Evolutionary conservation across 2,329 filamentous ascomycete species (phyloP), one percentile per base, ranked within the genome.

Genomic region (Aspergillus ustus): DNA sequence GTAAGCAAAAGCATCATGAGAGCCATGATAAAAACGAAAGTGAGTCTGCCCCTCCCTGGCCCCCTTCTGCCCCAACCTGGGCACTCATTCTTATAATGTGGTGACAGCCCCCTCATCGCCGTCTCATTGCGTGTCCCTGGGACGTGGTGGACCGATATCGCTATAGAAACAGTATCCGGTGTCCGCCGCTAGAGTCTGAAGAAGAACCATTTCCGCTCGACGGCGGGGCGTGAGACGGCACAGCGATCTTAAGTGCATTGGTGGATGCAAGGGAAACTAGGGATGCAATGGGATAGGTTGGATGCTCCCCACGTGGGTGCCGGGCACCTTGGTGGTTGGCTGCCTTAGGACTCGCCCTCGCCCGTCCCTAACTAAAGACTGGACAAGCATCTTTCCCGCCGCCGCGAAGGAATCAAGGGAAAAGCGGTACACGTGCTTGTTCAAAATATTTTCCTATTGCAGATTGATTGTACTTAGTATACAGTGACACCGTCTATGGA

Each of bases 91-190:
- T 68, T 59, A 54, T 43, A 52, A 54, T 43, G 17, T 20, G 50
- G 49, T 34, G 29, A 62, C 60, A 68, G 43, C 13, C 56, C 63
- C 57, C 58, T 68, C 66, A 67, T 68, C 22, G 19, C 52, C 22
- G 20, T 15, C 40, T 53, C 25, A 43, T 63, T 57, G 51, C 40
- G 25, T 57, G 54, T 52, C 45, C n/a, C n/a, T 51, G 54, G 17
- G 17, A 43, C 34, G 22, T 11, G 34, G 48, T 55, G 22, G 57
- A 46, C 28, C 28, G 40, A 57, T 28, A 19, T 13, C 15, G 9
- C 5, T 4, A 28, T 20, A 37, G 20, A 50, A 11, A 13, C 34
- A 40, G 20, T 37, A 13, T 28, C 53, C 31, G n/a, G 53, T 50
- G 31, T 57, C 13, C 43, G 28, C 52, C 19, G 17, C 43, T 20